Base-by-base conservation (phyloP, 305 asterid species). In the Vinca major region DNA sequence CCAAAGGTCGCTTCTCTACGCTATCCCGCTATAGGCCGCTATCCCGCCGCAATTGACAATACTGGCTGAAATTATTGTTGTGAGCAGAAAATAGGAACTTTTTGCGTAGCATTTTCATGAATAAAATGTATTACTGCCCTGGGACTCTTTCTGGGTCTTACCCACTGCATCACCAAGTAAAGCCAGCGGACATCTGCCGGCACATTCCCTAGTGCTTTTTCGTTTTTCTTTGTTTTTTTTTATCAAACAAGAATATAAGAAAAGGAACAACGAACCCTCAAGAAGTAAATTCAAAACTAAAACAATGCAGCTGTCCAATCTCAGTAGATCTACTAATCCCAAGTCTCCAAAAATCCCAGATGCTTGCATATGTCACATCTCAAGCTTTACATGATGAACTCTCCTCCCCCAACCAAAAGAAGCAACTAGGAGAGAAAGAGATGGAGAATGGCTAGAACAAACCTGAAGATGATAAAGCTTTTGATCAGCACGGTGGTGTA, bases 391-490 rank as follows among this genome's bases (percentile, higher is more conserved):
- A 61, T 16, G 0, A 61, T n/a, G 26, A 19, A 37, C 49, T 8
- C 49, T 8, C 2, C 49, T 8, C 2, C 2, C 49, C 49, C 49
- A 45, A 5, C 14, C 7, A 36, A 61, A 39, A 36, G 26, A 0
- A 61, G 0, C n/a, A 7, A 21, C 65, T 8, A 36, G 45, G 47
- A 7, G 13, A 12, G 12, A 61, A 61, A 61, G 65, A 39, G 40
- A 39, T 7, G 37, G 2, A 7, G 48, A 39, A 2, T 6, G 13
- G 20, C 62, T 9, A 21, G 40, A 62, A 64, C 82, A 71, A 77
- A 91, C 98, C 98, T 93, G 98, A 83, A 93, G 98, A 81, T 89
- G 98, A 82, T 93, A 93, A 65, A 93, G 80, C 87, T 93, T 93
- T 76, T 93, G 98, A 86, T 93, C 98, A 73, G 98, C 98, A 75